A percentile compares a stretch with the other conserved stretches of the same genome.
phyloP scores from a whole-genome alignment of 2,329 filamentous ascomycete species.

The Penicillium sp. region DNA sequence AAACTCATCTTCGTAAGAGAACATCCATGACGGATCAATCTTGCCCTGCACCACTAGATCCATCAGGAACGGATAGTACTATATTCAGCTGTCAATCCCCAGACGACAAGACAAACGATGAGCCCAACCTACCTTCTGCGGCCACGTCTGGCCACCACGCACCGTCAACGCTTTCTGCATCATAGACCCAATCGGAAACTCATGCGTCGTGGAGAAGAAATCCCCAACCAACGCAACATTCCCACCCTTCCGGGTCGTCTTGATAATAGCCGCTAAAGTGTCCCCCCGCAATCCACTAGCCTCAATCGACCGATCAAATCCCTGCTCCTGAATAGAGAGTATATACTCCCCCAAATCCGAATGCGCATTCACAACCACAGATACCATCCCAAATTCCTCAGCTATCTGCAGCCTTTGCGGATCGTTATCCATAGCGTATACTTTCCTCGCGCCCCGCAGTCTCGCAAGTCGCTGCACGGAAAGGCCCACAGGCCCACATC shows the following conservation, averaged over 20 bases:
- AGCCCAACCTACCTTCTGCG: constrained; percentile 23
- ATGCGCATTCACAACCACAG: constrained; percentile 27
- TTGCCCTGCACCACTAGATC: constrained; percentile 26
- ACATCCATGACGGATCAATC: constrained; percentile 33
- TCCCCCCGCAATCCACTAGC: constrained; percentile 32
- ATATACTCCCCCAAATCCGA: constrained; percentile 31
- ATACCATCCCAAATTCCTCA: constrained; percentile 30
- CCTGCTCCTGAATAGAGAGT: constrained; percentile 30
- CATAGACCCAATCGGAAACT: constrained; percentile 33
- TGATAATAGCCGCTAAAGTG: constrained; percentile 29
- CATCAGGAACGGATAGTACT: constrained; percentile 35
- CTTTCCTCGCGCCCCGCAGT: constrained; percentile 31
- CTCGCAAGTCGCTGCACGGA: constrained; percentile 31
- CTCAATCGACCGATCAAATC: constrained; percentile 32
- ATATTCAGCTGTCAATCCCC: not conserved
- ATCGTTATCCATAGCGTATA: constrained; percentile 38
- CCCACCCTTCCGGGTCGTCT: constrained; percentile 32
- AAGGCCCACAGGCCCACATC: constrained; percentile 33
- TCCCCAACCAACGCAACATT: constrained; percentile 32
- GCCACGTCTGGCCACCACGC: constrained; percentile 29
- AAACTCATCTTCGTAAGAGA: constrained; percentile 32
- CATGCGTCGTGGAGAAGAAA: constrained; percentile 30
- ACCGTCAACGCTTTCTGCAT: constrained; percentile 37
- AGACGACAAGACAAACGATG: not conserved
- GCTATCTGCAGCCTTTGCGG: constrained; percentile 29